Evolutionary conservation across 768 basidiomycete species (phyloP).

Genomic region (Tylopilus plumbeoviolaceoides): DNA sequence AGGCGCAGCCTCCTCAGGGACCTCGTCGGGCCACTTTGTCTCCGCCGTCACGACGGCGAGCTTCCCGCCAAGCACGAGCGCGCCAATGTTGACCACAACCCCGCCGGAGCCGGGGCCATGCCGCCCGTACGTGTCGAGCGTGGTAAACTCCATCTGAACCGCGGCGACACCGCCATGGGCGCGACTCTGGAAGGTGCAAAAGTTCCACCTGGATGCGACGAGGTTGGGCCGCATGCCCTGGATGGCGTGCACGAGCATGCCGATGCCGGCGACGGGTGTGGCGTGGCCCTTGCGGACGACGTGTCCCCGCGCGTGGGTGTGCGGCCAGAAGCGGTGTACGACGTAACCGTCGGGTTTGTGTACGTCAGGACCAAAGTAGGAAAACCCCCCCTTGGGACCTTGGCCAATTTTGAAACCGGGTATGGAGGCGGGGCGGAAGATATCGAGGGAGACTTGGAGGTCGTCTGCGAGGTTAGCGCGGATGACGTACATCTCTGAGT

Average conservation of each 20-base stretch:
- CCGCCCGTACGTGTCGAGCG: constrained; percentile 72
- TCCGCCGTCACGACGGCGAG: constrained; percentile 74
- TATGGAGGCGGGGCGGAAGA: constrained; percentile 61
- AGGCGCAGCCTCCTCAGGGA: constrained; percentile 40
- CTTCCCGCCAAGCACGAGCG: constrained; percentile 76
- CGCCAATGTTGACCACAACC: constrained; percentile 82
- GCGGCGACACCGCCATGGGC: constrained; percentile 75
- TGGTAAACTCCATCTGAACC: constrained; percentile 95
- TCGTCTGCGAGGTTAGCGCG: constrained; percentile 75
- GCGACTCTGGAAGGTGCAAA: constrained; percentile 82
- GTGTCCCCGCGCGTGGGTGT: constrained; percentile 56
- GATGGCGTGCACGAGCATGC: constrained; percentile 93
- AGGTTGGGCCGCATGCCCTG: constrained; percentile 98
- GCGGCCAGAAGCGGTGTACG: constrained; percentile 89
- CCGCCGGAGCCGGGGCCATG: constrained; percentile 78
- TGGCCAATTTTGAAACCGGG: constrained; percentile 91
- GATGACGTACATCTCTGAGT: constrained; percentile 76
- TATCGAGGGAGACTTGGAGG: constrained; percentile 73
- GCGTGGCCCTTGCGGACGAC: constrained; percentile 66
- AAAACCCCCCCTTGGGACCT: constrained; percentile 83
- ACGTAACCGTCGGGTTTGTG: constrained; percentile 79
- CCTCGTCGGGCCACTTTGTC: constrained; percentile 70
- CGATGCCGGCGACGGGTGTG: constrained; percentile 52
- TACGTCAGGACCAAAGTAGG: constrained; percentile 75
- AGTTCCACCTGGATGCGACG: constrained; percentile 93